Base-by-base conservation (phyloP, 1,139 yeast genomes). In the Yamadazyma spencermartinsiae region DNA sequence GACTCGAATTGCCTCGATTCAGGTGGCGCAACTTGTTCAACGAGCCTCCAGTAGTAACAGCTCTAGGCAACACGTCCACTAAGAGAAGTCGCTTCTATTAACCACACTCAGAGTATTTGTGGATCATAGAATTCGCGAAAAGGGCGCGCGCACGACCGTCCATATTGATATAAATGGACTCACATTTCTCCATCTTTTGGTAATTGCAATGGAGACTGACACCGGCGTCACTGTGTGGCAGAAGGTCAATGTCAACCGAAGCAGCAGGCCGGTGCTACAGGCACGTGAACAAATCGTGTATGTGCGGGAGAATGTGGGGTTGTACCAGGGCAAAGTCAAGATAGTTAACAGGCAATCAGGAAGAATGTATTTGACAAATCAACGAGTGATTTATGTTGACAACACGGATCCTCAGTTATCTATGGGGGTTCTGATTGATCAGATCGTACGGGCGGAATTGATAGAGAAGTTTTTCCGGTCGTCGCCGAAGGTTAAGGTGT, bases 301-400 rank as follows among this genome's bases (percentile, higher is more conserved):
- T 13, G 74, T 82, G 3, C 73, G 72, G 35, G 80, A 80, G 44
- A 63, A 70, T 34, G 72, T 84, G 2, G 94, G 94, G 0, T 55
- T 86, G 4, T 86, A 85, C 54, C 87, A 81, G 50, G 92, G 89
- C 16, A 78, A 78, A 41, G 68, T 68, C 50, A 86, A 86, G 61
- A 75, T 86, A 15, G 38, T 65, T 2, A 68, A 76, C 23, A 77
- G 82, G 42, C 96, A 87, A 54, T 65, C 74, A 45, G 98, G 98
- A 0, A 66, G 96, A 29, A 54, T 86, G 0, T 90, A 89, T 54
- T 63, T 92, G 34, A 89, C 98, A 0, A 78, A 80, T 32, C 73
- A 72, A 41, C 65, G 98, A 34, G 60, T 92, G 2, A 79, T 90
- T 16, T 90, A 82, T 56, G 76, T 89, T 10, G 92, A 86, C 52